Conservation (phyloP, 495 filamentous ascomycete genomes). For the Tetracladium setigerum region DNA sequence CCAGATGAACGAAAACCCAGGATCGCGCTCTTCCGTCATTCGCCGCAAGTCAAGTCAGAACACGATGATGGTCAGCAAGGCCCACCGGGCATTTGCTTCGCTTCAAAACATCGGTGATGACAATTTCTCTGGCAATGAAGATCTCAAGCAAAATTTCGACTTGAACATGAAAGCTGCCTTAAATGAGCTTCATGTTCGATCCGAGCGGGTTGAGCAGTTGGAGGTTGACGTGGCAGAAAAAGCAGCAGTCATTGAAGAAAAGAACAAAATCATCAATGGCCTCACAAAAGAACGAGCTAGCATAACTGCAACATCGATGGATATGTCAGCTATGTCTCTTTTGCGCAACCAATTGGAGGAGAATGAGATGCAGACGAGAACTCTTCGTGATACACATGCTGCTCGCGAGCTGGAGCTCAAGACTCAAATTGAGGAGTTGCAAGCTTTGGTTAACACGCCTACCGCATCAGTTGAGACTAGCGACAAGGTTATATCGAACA, state of each 20-base stretch:
- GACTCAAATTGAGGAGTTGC: slow-evolving; percentile 60
- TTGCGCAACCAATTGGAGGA: slow-evolving; percentile 82
- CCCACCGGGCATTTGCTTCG: slow-evolving; percentile 84
- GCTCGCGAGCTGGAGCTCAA: slow-evolving; percentile 66
- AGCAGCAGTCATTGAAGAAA: slow-evolving; percentile 93
- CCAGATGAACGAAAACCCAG: slow-evolving; percentile 54
- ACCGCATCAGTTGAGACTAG: slow-evolving; percentile 13
- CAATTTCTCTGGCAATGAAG: slow-evolving; percentile 73
- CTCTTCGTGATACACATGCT: slow-evolving; percentile 64
- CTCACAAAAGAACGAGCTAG: slow-evolving; percentile 86
- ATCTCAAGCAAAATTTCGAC: slow-evolving; percentile 88
- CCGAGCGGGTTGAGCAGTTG: slow-evolving; percentile 81
- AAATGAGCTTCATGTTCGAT: slow-evolving; percentile 80
- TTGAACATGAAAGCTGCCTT: slow-evolving; percentile 84
- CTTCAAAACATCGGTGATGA: slow-evolving; percentile 81
- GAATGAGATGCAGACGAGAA: slow-evolving; percentile 71
- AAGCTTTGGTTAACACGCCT: slow-evolving; percentile 42
- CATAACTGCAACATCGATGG: slow-evolving; percentile 80
- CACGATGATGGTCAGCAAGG: slow-evolving; percentile 80
- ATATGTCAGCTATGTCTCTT: slow-evolving; percentile 83
- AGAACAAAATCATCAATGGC: slow-evolving; percentile 89
- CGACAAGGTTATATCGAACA: not conserved
- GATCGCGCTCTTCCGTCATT: slow-evolving; percentile 60
- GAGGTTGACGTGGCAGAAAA: slow-evolving; percentile 77
- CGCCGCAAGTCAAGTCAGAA: slow-evolving; percentile 93